These are phyloP conservation scores for Pseudogymnoascus sp. DNA, from an alignment of 2,329 filamentous ascomycete genomes.

Conservation along the genomic window DNA sequence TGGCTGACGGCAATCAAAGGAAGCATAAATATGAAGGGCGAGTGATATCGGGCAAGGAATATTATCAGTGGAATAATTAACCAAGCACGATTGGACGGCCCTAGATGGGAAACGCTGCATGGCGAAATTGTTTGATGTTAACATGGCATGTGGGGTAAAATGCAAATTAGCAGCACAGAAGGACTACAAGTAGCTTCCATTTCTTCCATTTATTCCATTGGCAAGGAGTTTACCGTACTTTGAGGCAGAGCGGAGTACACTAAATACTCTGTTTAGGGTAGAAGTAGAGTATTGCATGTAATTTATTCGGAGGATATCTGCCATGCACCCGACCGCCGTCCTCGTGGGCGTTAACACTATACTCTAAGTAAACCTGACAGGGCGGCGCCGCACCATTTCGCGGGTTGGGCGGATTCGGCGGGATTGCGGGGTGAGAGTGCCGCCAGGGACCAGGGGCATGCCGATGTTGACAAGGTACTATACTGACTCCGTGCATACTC, in stretches of 20 bases:
- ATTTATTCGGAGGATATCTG: background rate
- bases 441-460: conserved; percentile 1
- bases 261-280: background rate
- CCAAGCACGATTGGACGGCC: background rate
- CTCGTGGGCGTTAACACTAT: background rate
- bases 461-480: background rate
- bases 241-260: background rate
- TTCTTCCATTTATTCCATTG: background rate
- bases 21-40: background rate
- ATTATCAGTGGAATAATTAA: conserved; percentile 7
- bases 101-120: background rate
- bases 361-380: background rate
- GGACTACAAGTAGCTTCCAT: background rate
- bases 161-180: background rate
- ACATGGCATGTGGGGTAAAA: background rate
- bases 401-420: background rate
- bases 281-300: background rate
- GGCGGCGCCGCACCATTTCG: background rate
- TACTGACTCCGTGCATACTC: background rate
- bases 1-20: background rate
- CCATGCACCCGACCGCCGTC: background rate
- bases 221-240: background rate
- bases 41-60: background rate
- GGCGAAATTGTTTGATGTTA: background rate
- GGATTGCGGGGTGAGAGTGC: conserved; percentile 5